Base-by-base conservation (phyloP, 129 eudicot genomes). In the Flaveria brownii region DNA sequence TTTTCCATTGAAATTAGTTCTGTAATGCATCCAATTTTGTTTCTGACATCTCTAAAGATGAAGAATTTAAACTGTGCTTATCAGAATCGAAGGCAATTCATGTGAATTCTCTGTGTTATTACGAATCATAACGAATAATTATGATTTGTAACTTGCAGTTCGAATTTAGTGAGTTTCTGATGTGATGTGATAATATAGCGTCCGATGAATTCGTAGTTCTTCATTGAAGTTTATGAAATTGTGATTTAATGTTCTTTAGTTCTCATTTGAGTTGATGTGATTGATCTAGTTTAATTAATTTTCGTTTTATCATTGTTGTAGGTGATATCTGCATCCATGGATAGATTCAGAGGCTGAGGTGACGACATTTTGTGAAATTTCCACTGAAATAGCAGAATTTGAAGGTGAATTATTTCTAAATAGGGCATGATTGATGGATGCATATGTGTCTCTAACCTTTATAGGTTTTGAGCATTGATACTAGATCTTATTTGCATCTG, bases 301-400 rank as follows among this genome's bases (percentile, higher is more conserved):
- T 17, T 64, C 61, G 46, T 17, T 17, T 33, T 28, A 30, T 76
- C 50, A 30, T 64, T 65, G 41, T 25, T 76, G 52, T 50, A 63
- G 79, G 60, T 74, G 70, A 60, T 74, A 15, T 49, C 12, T 26
- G 68, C 57, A 74, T 74, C 68, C 67, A 72, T 54, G 66, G 20
- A 22, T 54, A 33, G 66, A 72, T 72, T 72, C 50, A 64, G 33
- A 33, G 77, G 77, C 50, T 72, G 49, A 72, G 30, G 50, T 57
- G 77, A 33, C 45, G 41, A 8, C 45, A n/a, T n/a, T 66, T 49
- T 30, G 59, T 78, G 71, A 78, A 74, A 70, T 70, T 30, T 28
- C 20, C 18, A 18, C 46, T 46, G 18, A 78, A 36, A 22, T 68
- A 45, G n/a, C 71, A 63, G 3, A 77, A 68, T 14, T 42, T 59